Conservation (phyloP, 192 early-diverging fungal species). For the Rhizophlyctis rosea region DNA sequence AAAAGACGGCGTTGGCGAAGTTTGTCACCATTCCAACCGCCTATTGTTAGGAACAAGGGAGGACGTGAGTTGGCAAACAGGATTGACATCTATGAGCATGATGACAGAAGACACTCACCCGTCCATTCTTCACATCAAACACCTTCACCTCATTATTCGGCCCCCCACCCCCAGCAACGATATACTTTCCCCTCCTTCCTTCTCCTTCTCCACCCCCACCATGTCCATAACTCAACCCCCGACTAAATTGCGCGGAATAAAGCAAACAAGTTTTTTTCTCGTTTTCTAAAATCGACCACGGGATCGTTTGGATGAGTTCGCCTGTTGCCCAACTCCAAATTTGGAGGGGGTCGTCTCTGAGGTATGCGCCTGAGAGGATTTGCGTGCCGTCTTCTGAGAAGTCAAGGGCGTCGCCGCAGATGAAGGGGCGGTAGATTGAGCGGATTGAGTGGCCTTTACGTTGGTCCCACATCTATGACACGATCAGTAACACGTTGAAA, state of each 20-base stretch:
- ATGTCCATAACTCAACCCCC: too few species aligned
- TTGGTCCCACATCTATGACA: conserved; percentile 49
- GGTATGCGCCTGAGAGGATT: conserved; percentile 46
- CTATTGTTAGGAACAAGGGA: background rate
- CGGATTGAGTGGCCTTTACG: conserved; percentile 40
- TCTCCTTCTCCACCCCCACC: too few species aligned
- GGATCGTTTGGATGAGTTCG: conserved; percentile 33
- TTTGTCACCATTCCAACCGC: conserved; percentile 42
- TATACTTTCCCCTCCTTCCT: conserved; percentile 25
- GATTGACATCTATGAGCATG: background rate
- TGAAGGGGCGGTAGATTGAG: conserved; percentile 52
- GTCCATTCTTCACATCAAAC: conserved; percentile 18
- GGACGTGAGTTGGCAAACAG: background rate
- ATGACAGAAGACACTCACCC: conserved; percentile 25
- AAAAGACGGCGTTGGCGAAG: conserved; percentile 39
- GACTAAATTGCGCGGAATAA: conserved; percentile 36
- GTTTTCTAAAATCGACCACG: conserved; percentile 39
- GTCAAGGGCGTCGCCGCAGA: conserved; percentile 58
- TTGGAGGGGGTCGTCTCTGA: conserved; percentile 41
- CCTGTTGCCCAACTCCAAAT: conserved; percentile 35
- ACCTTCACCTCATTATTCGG: conserved; percentile 42
- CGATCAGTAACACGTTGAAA: background rate
- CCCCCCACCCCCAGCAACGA: conserved; percentile 44
- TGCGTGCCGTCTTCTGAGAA: conserved; percentile 29
- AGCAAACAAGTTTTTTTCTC: conserved; percentile 21